phyloP scores from a whole-genome alignment of 495 filamentous ascomycete species.

The Cudoniella acicularis region DNA sequence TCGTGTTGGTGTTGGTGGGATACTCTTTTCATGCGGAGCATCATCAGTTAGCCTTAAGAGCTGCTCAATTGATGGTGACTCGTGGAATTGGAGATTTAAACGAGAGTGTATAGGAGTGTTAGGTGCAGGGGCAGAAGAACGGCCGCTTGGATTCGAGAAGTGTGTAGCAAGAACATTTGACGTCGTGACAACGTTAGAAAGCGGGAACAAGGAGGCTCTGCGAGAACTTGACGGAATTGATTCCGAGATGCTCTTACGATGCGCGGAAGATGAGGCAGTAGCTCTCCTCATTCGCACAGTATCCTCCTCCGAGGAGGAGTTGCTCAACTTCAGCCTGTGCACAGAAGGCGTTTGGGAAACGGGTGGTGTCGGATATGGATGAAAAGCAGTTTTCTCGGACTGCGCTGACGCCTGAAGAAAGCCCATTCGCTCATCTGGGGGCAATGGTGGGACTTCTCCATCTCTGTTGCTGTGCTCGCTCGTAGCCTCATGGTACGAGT shows the following conservation, averaged over 20 bases:
- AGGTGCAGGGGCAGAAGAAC: conserved; percentile 48
- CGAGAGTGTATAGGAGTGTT: conserved; percentile 46
- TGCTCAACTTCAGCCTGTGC: conserved; percentile 42
- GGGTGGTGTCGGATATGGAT: conserved; percentile 56
- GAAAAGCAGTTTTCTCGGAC: conserved; percentile 33
- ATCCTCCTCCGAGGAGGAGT: conserved; percentile 41
- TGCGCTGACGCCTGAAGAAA: conserved; percentile 27
- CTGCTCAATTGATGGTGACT: conserved; percentile 57
- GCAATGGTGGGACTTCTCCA: conserved; percentile 46
- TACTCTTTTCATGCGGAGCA: conserved; percentile 74
- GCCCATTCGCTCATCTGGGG: conserved; percentile 44
- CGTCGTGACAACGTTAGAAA: conserved; percentile 63
- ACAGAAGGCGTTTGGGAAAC: conserved; percentile 52
- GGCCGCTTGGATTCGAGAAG: conserved; percentile 69
- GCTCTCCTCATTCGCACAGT: conserved; percentile 24
- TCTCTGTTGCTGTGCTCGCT: conserved; percentile 8
- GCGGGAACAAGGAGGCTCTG: conserved; percentile 50
- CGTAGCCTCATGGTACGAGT: conserved; percentile 22
- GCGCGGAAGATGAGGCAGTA: conserved; percentile 25
- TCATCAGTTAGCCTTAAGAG: conserved; percentile 86
- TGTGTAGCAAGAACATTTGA: conserved; percentile 65
- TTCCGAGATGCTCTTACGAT: conserved; percentile 39
- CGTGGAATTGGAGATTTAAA: conserved; percentile 42
- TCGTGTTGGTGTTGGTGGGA: conserved; percentile 80
- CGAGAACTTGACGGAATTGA: conserved; percentile 38